Evolutionary conservation across 176 grass and related monocot species (phyloP).

Genomic region (Guadua angustifolia): DNA sequence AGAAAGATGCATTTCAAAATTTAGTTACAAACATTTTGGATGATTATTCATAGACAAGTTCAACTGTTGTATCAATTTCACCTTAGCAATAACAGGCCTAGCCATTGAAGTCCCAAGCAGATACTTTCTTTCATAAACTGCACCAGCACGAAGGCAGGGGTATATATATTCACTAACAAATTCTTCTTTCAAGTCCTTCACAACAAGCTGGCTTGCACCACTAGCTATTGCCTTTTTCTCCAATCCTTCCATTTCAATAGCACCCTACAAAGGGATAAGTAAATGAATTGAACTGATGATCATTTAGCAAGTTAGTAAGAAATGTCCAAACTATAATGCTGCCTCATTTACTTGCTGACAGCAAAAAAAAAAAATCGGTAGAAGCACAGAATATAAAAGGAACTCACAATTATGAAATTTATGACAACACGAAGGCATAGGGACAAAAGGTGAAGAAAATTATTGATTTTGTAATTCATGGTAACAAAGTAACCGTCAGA

Average conservation of each 20-base stretch:
- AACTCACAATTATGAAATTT: slow-evolving; percentile 27
- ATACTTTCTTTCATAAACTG: slow-evolving; percentile 98
- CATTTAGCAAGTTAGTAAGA: slow-evolving; percentile 23
- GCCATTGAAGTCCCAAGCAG: slow-evolving; percentile 98
- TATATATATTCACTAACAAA: slow-evolving; percentile 94
- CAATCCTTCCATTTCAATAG: slow-evolving; percentile 88
- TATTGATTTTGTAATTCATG: neutral
- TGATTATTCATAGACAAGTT: neutral
- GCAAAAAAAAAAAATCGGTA: neutral
- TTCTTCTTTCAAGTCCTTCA: slow-evolving; percentile 94
- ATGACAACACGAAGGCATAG: neutral
- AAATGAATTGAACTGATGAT: slow-evolving; percentile 17
- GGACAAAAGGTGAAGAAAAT: neutral
- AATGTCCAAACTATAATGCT: neutral
- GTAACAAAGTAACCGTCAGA: slow-evolving; percentile 5
- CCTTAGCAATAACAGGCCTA: slow-evolving; percentile 97
- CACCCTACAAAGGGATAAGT: slow-evolving; percentile 53
- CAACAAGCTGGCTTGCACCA: slow-evolving; percentile 92
- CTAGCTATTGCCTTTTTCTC: slow-evolving; percentile 95
- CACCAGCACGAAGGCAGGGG: slow-evolving; percentile 87
- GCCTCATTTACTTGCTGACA: neutral
- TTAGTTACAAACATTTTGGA: neutral
- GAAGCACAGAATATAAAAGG: neutral
- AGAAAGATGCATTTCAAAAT: neutral
- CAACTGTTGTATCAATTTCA: slow-evolving; percentile 31